Evolutionary conservation across 2,329 filamentous ascomycete species (phyloP).

Genomic region (Colletotrichum lentis): DNA sequence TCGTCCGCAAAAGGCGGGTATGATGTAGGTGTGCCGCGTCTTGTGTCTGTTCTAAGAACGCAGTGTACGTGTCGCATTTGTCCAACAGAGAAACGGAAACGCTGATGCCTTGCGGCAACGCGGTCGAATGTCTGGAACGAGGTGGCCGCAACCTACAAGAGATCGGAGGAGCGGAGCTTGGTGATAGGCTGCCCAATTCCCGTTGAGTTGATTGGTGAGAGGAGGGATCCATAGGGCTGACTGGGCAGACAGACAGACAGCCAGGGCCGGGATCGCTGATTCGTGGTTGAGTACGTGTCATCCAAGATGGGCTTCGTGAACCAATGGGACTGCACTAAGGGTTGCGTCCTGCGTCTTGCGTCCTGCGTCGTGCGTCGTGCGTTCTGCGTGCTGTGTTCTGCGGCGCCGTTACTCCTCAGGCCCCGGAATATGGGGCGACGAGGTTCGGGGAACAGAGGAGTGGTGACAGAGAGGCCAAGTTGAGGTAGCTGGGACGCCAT

Average conservation of each 20-base stretch:
- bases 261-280: constrained; percentile 13
- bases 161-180: constrained; percentile 30
- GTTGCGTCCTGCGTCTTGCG: not conserved
- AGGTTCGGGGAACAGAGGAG: constrained; percentile 2
- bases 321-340: constrained; percentile 17
- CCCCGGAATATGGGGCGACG: constrained; percentile 11
- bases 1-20: not conserved
- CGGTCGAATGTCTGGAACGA: constrained; percentile 13
- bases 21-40: not conserved
- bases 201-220: constrained; percentile 26
- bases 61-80: not conserved
- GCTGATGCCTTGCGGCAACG: constrained; percentile 36
- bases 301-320: constrained; percentile 20
- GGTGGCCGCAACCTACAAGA: constrained; percentile 1
- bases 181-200: constrained; percentile 38
- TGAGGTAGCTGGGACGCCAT: constrained; percentile 4
- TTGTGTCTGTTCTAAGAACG: not conserved
- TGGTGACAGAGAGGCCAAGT: constrained; percentile 21
- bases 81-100: constrained; percentile 13
- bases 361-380: no score
- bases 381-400: not conserved
- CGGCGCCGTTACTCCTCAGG: not conserved
- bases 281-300: constrained; percentile 32
- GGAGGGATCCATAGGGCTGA: constrained; percentile 34
- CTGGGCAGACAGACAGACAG: constrained; percentile 22